Base-by-base conservation (phyloP, 495 filamentous ascomycete genomes). In the Cercophora samala region DNA sequence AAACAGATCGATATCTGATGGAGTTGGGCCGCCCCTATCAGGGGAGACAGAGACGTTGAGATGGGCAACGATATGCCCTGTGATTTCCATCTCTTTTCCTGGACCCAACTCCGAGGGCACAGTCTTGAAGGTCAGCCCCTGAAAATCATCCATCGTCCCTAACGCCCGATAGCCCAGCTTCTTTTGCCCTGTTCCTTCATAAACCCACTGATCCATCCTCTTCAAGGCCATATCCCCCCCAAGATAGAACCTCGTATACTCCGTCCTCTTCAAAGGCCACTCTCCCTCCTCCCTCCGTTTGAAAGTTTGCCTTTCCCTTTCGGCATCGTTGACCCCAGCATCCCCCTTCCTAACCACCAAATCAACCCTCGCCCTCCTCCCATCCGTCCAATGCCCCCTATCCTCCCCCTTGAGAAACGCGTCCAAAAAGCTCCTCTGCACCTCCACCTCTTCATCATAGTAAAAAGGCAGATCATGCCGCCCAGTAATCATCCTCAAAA, bases 391-490 rank as follows among this genome's bases (percentile, higher is more conserved):
- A 2, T 88, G 88, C 0, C 70, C 77, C 0, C 74, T 77, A 68
- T 90, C 89, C 0, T 89, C 78, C 6, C 81, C 86, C 69, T 88
- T 89, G 25, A 91, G 81, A 71, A 90, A 91, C 0, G 88, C 89
- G 66, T 88, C 84, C 2, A 90, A 77, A 68, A 91, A 90, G 65
- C 83, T 86, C 37, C 79, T 80, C 70, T 91, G 88, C 0, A 91
- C 26, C 65, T 88, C 83, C 3, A 88, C 88, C 64, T 89, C 84
- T 52, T 89, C 85, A 2, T 80, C 68, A 67, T 89, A 90, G 75
- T 90, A 91, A 76, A 91, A 90, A 0, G 89, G 89, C 6, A 91
- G 78, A 69, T 91, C 88, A 68, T 91, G 89, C 0, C 89, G 82
- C 13, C 88, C 89, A 0, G 84, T 87, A 68, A 91, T 87, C 71